Conservation (phyloP, 2,329 filamentous ascomycete genomes). For the Trichoderma afroharzianum region DNA sequence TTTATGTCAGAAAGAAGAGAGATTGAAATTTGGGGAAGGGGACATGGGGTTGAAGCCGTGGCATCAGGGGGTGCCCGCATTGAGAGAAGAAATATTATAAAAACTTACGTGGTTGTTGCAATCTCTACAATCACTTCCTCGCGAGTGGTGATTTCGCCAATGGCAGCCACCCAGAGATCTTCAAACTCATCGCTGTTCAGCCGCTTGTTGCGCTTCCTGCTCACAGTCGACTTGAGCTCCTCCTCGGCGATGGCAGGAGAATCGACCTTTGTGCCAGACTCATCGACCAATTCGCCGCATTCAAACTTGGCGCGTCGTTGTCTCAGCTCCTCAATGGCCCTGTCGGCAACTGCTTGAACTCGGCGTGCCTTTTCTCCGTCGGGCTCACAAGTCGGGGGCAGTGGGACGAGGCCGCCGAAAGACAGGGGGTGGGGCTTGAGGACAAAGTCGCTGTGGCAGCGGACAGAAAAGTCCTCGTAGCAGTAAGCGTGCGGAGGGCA, state of each 20-base stretch:
- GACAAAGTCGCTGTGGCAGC: constrained; percentile 85
- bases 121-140: constrained; percentile 55
- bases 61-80: neutral
- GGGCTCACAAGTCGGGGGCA: constrained; percentile 89
- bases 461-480: constrained; percentile 70
- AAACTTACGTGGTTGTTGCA: constrained; percentile 49
- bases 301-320: constrained; percentile 85
- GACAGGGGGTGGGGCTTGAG: constrained; percentile 80
- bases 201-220: constrained; percentile 71
- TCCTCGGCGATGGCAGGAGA: constrained; percentile 62
- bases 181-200: constrained; percentile 89
- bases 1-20: constrained; percentile 48
- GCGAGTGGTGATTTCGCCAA: constrained; percentile 64
- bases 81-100: constrained; percentile 21
- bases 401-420: constrained; percentile 72
- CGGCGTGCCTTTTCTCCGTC: constrained; percentile 89
- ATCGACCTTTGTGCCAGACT: constrained; percentile 55
- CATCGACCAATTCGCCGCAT: constrained; percentile 69
- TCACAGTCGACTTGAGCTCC: constrained; percentile 73
- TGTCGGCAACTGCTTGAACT: constrained; percentile 82
- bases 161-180: constrained; percentile 73
- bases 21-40: neutral
- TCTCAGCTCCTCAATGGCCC: constrained; percentile 80
- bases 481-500: constrained; percentile 91
- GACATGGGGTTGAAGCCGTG: neutral